phyloP scores from a whole-genome alignment of 495 filamentous ascomycete genomes.

The Echria macrotheca region DNA sequence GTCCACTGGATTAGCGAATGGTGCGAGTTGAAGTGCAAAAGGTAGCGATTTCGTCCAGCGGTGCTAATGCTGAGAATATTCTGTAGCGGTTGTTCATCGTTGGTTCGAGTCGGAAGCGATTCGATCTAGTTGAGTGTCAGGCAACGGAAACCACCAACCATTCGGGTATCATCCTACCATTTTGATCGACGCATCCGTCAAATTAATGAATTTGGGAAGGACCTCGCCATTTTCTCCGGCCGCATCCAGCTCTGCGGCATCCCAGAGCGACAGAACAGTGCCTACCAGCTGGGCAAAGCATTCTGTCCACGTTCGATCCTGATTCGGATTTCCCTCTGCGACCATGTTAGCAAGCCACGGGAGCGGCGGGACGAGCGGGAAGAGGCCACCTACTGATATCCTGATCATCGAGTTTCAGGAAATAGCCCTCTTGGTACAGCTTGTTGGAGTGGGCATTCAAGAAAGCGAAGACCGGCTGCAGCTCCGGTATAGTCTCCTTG shows the following conservation, averaged over 20 bases:
- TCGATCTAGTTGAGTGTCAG: constrained; percentile 80
- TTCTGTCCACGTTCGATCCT: constrained; percentile 89
- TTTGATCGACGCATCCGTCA: constrained; percentile 94
- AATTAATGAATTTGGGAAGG: constrained; percentile 90
- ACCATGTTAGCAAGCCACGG: constrained; percentile 32
- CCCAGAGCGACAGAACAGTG: constrained; percentile 92
- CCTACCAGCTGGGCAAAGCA: constrained; percentile 96
- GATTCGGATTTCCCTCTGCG: constrained; percentile 76
- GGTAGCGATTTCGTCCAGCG: constrained; percentile 88
- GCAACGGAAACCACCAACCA: no score
- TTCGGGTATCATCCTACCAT: constrained; percentile 56
- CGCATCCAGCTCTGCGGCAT: constrained; percentile 86
- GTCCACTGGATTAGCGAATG: constrained; percentile 96
- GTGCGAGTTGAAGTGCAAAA: constrained; percentile 92
- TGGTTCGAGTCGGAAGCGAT: constrained; percentile 73
- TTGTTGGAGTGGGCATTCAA: constrained; percentile 96
- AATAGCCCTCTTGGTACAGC: constrained; percentile 96
- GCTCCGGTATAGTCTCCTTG: constrained; percentile 80
- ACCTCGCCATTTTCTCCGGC: constrained; percentile 80
- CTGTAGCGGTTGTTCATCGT: constrained; percentile 70
- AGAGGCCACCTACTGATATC: constrained; percentile 60
- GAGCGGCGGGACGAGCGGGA: not conserved
- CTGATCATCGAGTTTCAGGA: constrained; percentile 89
- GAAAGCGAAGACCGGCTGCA: constrained; percentile 89
- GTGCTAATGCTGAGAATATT: constrained; percentile 95